Percentiles rank a stretch among this genome's conserved stretches.
Conservation (phyloP, 805 yeast species). For the Candida rishiriensis region DNA sequence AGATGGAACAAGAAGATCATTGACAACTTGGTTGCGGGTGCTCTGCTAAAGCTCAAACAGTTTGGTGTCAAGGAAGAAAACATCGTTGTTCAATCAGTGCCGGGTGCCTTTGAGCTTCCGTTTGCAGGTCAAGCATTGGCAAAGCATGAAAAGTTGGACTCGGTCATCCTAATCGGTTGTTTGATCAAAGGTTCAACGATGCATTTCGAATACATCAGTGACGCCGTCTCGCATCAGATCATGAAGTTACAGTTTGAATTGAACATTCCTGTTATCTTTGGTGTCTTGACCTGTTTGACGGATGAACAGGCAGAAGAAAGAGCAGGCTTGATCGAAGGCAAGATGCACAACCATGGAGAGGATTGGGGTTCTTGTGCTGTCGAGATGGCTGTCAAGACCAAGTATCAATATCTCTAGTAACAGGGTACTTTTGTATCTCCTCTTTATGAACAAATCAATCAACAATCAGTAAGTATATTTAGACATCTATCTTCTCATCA, state of each 20-base stretch:
- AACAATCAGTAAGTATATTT: no score
- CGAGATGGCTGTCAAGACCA: conserved; percentile 66
- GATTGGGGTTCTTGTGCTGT: conserved; percentile 99
- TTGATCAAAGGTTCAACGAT: conserved; percentile 94
- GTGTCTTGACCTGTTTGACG: conserved; percentile 87
- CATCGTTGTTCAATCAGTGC: conserved; percentile 79
- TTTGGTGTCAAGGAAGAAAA: conserved; percentile 74
- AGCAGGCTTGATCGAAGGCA: conserved; percentile 74
- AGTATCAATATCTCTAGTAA: no score
- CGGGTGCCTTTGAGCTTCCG: conserved; percentile 94
- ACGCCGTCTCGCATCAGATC: conserved; percentile 76
- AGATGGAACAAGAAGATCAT: conserved; percentile 88
- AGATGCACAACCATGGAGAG: conserved; percentile 92
- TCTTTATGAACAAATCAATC: no score
- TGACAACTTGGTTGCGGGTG: conserved; percentile 76
- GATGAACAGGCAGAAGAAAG: conserved; percentile 91
- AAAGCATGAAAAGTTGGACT: conserved; percentile 58
- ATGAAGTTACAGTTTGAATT: conserved; percentile 75
- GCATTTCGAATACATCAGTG: conserved; percentile 98
- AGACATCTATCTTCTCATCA: no score
- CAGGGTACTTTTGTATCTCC: no score
- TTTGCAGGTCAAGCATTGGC: conserved; percentile 60
- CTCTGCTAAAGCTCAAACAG: conserved; percentile 50
- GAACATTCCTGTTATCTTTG: conserved; percentile 82
- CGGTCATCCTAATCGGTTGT: conserved; percentile 89